Evolutionary conservation across 2,329 filamentous ascomycete species (phyloP).

Genomic region (Claviceps maximensis): DNA sequence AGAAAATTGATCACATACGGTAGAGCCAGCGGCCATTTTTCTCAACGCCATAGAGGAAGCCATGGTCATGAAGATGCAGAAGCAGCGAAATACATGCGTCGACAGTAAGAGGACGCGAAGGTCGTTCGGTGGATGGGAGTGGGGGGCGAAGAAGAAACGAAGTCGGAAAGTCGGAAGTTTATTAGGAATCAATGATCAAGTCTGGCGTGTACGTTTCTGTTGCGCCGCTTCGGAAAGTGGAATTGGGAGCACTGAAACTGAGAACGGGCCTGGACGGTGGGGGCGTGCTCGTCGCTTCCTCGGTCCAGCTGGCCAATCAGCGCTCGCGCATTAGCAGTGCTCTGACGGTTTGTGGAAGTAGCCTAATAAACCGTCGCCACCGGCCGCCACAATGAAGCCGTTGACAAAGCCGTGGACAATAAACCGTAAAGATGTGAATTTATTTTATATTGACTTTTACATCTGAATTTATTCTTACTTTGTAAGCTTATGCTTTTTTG

Average conservation of each 20-base stretch:
- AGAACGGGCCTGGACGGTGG: background rate
- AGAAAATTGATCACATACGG: slow-evolving; percentile 31
- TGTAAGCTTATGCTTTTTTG: no score
- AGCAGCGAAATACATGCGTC: slow-evolving; percentile 21
- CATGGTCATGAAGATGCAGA: slow-evolving; percentile 27
- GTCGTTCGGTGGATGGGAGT: background rate
- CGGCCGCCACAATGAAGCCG: background rate
- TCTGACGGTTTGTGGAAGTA: slow-evolving; percentile 1
- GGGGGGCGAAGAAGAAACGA: background rate
- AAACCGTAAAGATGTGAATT: no score
- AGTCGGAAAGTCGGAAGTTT: background rate
- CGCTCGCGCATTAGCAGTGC: slow-evolving; percentile 7
- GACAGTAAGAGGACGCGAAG: slow-evolving; percentile 5
- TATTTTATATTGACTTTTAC: no score
- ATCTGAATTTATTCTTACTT: no score
- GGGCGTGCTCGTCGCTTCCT: slow-evolving; percentile 17
- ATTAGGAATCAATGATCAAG: background rate
- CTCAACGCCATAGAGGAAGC: slow-evolving; percentile 53
- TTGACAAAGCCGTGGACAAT: no score
- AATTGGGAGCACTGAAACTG: background rate
- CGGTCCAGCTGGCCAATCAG: slow-evolving; percentile 24
- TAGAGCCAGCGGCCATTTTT: slow-evolving; percentile 41
- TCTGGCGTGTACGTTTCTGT: slow-evolving; percentile 1
- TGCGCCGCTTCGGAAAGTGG: slow-evolving; percentile 3
- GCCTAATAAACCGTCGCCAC: slow-evolving; percentile 4